Evolutionary conservation across 345 rosid species (phyloP).

Genomic region (Pseudoturritis turrita): DNA sequence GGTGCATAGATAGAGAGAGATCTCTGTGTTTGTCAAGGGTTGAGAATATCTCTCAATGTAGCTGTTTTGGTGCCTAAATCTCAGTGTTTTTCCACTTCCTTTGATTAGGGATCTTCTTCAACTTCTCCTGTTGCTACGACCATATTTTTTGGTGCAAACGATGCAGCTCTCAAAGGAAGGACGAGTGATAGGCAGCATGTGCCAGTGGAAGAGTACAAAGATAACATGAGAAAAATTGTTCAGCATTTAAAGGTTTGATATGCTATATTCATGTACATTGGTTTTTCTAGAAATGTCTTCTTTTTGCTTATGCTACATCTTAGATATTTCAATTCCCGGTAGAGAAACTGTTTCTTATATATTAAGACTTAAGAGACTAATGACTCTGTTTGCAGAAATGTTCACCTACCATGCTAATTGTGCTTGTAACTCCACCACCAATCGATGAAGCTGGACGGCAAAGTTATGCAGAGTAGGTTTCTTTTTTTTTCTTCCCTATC

Average conservation of each 20-base stretch:
- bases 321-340: not conserved
- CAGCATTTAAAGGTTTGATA: conserved; percentile 71
- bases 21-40: not conserved
- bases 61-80: not conserved
- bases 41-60: not conserved
- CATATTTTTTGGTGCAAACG: conserved; percentile 91
- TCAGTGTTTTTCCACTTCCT: not conserved
- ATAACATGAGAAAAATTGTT: conserved; percentile 64
- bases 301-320: not conserved
- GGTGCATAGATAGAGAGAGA: too few species aligned
- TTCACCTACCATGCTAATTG: conserved; percentile 63
- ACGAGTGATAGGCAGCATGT: conserved; percentile 70
- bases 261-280: not conserved
- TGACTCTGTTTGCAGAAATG: conserved; percentile 46
- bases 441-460: conserved; percentile 63
- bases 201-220: conserved; percentile 68
- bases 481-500: not conserved
- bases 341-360: not conserved
- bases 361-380: not conserved
- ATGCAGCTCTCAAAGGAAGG: conserved; percentile 82
- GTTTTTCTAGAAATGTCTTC: not conserved
- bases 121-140: conserved; percentile 70
- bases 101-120: conserved; percentile 39
- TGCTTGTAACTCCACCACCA: conserved; percentile 88
- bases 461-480: conserved; percentile 54